phyloP scores from a whole-genome alignment of 1,139 yeast species.

The Eremothecium cymbalariae region DNA sequence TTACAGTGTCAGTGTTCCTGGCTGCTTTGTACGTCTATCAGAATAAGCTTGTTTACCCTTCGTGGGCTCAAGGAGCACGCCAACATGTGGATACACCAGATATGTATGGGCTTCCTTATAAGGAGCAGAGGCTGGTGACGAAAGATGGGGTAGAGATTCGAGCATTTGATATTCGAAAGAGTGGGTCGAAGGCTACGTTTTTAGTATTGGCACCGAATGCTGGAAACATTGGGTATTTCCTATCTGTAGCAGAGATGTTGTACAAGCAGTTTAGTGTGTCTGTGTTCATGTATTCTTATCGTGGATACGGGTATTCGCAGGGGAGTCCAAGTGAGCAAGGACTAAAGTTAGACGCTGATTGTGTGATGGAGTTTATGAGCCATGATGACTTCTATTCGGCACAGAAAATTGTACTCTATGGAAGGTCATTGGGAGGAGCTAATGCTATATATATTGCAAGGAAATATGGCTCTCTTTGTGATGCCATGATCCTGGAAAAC shows the following conservation, averaged over 20 bases:
- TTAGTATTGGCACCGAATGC: conserved; percentile 86
- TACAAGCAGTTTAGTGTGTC: conserved; percentile 61
- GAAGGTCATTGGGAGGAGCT: conserved; percentile 93
- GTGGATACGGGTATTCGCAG: conserved; percentile 86
- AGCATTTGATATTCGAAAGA: conserved; percentile 38
- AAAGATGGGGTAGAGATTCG: conserved; percentile 55
- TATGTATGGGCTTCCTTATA: conserved; percentile 59
- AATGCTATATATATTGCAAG: conserved; percentile 80
- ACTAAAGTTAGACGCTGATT: conserved; percentile 71
- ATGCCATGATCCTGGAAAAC: conserved; percentile 72
- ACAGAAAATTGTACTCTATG: conserved; percentile 57
- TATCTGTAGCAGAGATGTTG: conserved; percentile 73
- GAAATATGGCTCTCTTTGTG: conserved; percentile 40
- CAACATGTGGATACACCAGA: conserved; percentile 74
- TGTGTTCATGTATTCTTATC: conserved; percentile 77
- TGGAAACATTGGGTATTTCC: conserved; percentile 89
- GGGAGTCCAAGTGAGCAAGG: conserved; percentile 77
- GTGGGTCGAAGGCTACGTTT: conserved; percentile 52
- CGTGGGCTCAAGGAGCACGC: conserved; percentile 71
- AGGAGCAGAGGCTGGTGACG: conserved; percentile 53
- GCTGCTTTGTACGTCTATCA: conserved; percentile 62
- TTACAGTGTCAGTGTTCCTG: conserved; percentile 35
- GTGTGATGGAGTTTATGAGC: conserved; percentile 54
- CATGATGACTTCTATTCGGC: conserved; percentile 46
- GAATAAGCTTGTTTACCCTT: conserved; percentile 66